A percentile compares a stretch with the other conserved stretches of the same genome.
Conservation (phyloP, 108 stramenopile genomes). For the Pelagomonas calceolata region DNA sequence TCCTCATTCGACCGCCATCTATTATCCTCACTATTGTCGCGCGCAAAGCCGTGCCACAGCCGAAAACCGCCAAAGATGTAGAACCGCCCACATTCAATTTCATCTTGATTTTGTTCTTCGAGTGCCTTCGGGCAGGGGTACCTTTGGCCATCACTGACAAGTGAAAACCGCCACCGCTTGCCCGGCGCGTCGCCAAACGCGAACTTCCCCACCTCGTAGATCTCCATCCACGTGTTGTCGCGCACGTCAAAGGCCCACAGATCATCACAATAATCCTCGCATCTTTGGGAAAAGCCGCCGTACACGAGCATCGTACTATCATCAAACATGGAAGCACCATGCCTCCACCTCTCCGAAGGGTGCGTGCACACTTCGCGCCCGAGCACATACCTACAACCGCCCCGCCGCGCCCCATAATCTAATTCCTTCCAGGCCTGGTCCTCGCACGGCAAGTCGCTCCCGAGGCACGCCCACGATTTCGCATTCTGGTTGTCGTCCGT, state of each 20-base stretch:
- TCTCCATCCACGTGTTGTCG: constrained; percentile 43
- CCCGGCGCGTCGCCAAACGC: constrained; percentile 31
- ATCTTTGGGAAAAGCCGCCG: constrained; percentile 60
- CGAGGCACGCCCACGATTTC: constrained; percentile 26
- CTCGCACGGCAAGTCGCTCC: constrained; percentile 49
- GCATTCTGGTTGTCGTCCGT: too few species aligned
- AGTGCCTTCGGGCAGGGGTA: too few species aligned
- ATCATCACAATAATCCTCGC: constrained; percentile 74
- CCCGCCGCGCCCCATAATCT: constrained; percentile 50
- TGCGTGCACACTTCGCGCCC: constrained; percentile 47
- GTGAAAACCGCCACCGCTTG: constrained; percentile 50
- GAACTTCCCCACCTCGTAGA: constrained; percentile 23
- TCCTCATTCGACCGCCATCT: constrained; percentile 37
- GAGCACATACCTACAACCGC: constrained; percentile 44
- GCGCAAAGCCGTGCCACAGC: constrained; percentile 62
- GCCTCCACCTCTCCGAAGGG: constrained; percentile 58
- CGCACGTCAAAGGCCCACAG: constrained; percentile 62
- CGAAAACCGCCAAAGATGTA: constrained; percentile 70
- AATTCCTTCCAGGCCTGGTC: constrained; percentile 47
- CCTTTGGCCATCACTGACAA: constrained; percentile 17
- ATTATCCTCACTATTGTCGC: constrained; percentile 57
- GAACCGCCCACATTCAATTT: too few species aligned
- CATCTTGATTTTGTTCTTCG: constrained; percentile 5
- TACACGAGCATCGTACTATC: constrained; percentile 58
- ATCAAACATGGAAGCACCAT: constrained; percentile 59